Evolutionary conservation across 192 early-diverging fungal species (phyloP), one percentile per base, ranked within the genome.

Genomic region (Backusella tuberculispora): DNA sequence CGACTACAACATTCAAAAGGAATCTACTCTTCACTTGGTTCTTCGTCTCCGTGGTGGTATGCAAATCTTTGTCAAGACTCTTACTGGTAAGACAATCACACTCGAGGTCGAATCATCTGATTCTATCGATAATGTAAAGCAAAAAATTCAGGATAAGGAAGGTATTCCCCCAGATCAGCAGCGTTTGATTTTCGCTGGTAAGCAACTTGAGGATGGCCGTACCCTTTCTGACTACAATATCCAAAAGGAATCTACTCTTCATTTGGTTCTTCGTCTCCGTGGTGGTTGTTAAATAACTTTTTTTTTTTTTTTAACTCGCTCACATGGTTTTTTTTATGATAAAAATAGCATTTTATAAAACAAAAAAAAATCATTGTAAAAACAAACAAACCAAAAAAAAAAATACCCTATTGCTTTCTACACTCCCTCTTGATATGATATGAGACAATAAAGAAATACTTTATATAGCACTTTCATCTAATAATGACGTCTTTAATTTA

Each of bases 141-240:
- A 81, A 69, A 96, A 97, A 91, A 96, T 97, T 85, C 95, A 96
- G 86, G 94, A 97, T 88, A 96, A 97, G 91, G 95, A 97, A 85
- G 95, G 92, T 85, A 94, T 92, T 56, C 93, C 92, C 26, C 92
- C 92, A 69, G 92, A 94, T 74, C 92, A 94, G 84, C 92, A 93
- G 83, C 88, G 91, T 63, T 84, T 93, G 10, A 92, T 93, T 66
- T 93, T 93, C 63, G 92, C 92, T 50, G 92, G 92, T 67, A 92
- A 94, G 85, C 92, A 94, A 83, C 88, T 94, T 47, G 91, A 94
- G 74, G 92, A 94, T 69, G 91, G 89, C 63, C 90, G 92, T 53
- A 81, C 84, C 0, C 86, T 93, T 3, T 85, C 84, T 3, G 91
- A 93, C 82, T 92, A 93, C 86, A 92, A 93, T 82, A 91, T 92